phyloP scores from a whole-genome alignment of 2,329 filamentous ascomycete genomes.

The Alternaria ethzedia region DNA sequence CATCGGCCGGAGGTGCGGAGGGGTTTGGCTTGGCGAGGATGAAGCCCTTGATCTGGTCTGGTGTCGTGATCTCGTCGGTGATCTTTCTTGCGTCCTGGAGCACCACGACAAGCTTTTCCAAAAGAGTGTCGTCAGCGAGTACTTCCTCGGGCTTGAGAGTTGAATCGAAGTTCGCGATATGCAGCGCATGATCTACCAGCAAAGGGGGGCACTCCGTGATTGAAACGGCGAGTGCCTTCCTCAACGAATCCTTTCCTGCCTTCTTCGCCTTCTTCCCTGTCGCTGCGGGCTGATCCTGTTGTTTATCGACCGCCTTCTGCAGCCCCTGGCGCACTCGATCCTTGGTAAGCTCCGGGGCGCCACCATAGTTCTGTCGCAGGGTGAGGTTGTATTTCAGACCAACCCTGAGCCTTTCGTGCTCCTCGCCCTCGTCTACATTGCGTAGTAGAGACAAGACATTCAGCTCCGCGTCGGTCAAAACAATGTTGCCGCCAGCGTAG shows the following conservation, averaged over 20 bases:
- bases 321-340: constrained; percentile 75
- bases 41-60: constrained; percentile 75
- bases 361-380: constrained; percentile 81
- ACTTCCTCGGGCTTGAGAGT: constrained; percentile 71
- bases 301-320: constrained; percentile 67
- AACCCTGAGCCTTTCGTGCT: constrained; percentile 81
- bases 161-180: constrained; percentile 72
- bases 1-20: constrained; percentile 41
- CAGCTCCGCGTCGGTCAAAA: constrained; percentile 83
- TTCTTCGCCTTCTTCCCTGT: constrained; percentile 71
- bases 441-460: constrained; percentile 83
- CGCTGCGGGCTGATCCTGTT: constrained; percentile 57
- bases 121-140: constrained; percentile 66
- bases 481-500: constrained; percentile 93
- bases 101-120: constrained; percentile 71
- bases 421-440: constrained; percentile 78
- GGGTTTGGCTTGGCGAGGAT: constrained; percentile 75
- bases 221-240: constrained; percentile 79
- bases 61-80: constrained; percentile 71
- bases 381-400: constrained; percentile 81
- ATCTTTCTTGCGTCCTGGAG: constrained; percentile 74
- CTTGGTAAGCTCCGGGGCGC: constrained; percentile 75
- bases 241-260: constrained; percentile 75
- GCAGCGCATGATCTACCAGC: constrained; percentile 84
- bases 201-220: constrained; percentile 90